Evolutionary conservation across 169 alveolate species (phyloP).

Genomic region (Plasmodium gaboni): DNA sequence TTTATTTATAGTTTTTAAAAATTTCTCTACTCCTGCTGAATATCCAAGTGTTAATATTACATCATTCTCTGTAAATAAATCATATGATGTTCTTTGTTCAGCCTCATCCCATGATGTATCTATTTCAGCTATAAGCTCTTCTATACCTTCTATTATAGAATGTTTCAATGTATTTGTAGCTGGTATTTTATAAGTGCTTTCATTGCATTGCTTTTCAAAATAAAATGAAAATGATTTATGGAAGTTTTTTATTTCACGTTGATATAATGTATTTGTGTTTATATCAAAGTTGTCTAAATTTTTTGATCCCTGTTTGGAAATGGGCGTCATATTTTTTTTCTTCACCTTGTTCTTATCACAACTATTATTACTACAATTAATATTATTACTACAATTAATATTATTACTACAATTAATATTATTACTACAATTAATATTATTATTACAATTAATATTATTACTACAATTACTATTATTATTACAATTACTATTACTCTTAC

Average conservation of each 20-base stretch:
- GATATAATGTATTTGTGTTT: conserved; percentile 5
- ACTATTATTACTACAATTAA: background rate
- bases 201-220: conserved; percentile 45
- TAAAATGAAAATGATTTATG: conserved; percentile 53
- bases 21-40: conserved; percentile 66
- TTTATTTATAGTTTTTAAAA: conserved; percentile 63
- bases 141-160: conserved; percentile 72
- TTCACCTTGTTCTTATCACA: too few species aligned
- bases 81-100: conserved; percentile 76
- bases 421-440: conserved; percentile 2
- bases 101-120: conserved; percentile 72
- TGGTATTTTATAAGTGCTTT: conserved; percentile 57
- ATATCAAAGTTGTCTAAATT: too few species aligned
- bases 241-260: conserved; percentile 64
- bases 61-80: conserved; percentile 74
- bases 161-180: conserved; percentile 69
- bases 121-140: conserved; percentile 62
- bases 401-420: conserved; percentile 36
- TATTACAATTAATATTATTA: conserved; percentile 1
- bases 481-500: conserved; percentile 10
- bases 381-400: conserved; percentile 17
- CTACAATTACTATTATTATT: too few species aligned
- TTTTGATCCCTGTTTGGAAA: too few species aligned
- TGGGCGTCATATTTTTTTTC: too few species aligned
- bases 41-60: conserved; percentile 70